A percentile compares a stretch with the other conserved stretches of the same genome.
Conservation (phyloP, 805 yeast genomes). For the Wickerhamomyces silvicola region DNA sequence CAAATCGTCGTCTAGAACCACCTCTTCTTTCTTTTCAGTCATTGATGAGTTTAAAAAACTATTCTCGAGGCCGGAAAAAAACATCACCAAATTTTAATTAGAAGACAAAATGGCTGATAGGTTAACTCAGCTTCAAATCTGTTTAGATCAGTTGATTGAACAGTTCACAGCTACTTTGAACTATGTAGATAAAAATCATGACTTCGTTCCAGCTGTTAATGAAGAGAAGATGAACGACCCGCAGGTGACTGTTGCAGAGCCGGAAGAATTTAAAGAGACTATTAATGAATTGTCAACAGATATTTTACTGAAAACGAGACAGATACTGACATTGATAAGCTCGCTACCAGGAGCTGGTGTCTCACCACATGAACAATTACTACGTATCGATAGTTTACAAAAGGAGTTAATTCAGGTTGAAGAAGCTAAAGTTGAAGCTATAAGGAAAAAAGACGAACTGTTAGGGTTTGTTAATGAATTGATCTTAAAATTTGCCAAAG, state of each 20-base stretch:
- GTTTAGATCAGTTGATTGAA: conserved; percentile 73
- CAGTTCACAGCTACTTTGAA: conserved; percentile 75
- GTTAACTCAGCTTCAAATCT: conserved; percentile 81
- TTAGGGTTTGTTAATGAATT: conserved; percentile 57
- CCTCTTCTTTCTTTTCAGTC: no score
- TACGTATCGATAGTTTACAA: conserved; percentile 55
- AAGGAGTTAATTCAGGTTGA: conserved; percentile 57
- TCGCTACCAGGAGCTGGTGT: conserved; percentile 92
- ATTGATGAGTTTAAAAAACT: no score
- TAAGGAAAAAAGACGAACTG: conserved; percentile 57
- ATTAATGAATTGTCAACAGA: conserved; percentile 78
- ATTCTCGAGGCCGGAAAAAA: no score
- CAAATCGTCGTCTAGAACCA: no score
- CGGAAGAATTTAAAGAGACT: conserved; percentile 36
- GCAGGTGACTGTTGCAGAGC: conserved; percentile 47
- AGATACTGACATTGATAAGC: conserved; percentile 78
- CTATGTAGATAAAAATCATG: conserved; percentile 74
- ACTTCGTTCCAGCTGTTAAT: conserved; percentile 40
- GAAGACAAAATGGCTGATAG: conserved; percentile 63
- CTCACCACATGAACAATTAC: conserved; percentile 66
- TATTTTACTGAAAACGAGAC: conserved; percentile 77
- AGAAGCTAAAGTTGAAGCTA: conserved; percentile 45
- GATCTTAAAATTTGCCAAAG: conserved; percentile 42
- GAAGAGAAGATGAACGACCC: conserved; percentile 62
- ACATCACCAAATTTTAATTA: background rate